phyloP scores from a whole-genome alignment of 768 basidiomycete species.

The Mycena albidolilacea region DNA sequence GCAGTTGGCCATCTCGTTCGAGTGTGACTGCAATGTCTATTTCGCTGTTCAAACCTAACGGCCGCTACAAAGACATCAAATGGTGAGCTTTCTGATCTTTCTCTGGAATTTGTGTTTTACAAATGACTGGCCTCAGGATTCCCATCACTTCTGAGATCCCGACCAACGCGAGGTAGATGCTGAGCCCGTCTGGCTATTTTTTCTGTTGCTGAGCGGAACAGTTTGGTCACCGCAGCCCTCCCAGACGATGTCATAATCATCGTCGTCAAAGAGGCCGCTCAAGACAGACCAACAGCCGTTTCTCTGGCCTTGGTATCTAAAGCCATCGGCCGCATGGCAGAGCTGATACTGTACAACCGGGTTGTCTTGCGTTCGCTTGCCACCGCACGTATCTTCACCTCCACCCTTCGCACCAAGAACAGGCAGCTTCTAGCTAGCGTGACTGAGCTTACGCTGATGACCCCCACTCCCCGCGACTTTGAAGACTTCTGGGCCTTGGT shows the following conservation, averaged over 20 bases:
- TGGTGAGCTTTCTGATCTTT: neutral
- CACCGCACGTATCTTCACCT: conserved; percentile 1
- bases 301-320: conserved; percentile 20
- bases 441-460: neutral
- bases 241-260: conserved; percentile 19
- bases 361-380: conserved; percentile 5
- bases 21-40: neutral
- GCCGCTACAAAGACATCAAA: conserved; percentile 7
- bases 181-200: neutral
- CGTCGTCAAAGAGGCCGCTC: conserved; percentile 8
- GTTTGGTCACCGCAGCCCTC: conserved; percentile 13
- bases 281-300: conserved; percentile 1
- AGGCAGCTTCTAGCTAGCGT: conserved; percentile 12
- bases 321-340: conserved; percentile 14
- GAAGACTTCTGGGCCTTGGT: conserved; percentile 25
- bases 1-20: neutral
- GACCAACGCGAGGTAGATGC: conserved; percentile 6
- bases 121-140: conserved; percentile 5
- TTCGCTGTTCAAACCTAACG: neutral
- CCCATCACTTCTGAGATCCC: conserved; percentile 10
- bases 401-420: conserved; percentile 15
- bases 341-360: conserved; percentile 11
- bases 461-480: conserved; percentile 3
- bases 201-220: neutral
- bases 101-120: neutral